phyloP scores from a whole-genome alignment of 2,329 filamentous ascomycete genomes.

The Aspergillus uvarum region DNA sequence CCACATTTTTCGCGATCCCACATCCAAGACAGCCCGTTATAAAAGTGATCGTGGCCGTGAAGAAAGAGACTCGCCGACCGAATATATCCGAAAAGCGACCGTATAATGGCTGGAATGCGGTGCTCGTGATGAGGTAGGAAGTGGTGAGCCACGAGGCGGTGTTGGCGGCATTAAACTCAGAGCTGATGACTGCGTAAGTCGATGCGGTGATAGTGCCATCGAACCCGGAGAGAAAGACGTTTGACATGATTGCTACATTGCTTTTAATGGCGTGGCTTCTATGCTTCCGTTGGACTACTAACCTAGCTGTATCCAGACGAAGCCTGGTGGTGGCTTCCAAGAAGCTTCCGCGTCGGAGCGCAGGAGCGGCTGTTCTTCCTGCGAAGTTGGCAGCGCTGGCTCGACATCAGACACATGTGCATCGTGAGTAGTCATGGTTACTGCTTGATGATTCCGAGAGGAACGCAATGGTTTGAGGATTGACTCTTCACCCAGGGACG shows the following conservation, averaged over 20 bases:
- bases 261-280: background rate
- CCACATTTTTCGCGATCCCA: slow-evolving; percentile 64
- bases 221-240: slow-evolving; percentile 62
- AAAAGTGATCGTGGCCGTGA: slow-evolving; percentile 64
- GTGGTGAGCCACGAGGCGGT: slow-evolving; percentile 55
- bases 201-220: slow-evolving; percentile 48
- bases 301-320: slow-evolving; percentile 59
- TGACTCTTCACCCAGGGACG: background rate
- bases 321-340: slow-evolving; percentile 55
- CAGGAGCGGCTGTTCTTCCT: slow-evolving; percentile 30
- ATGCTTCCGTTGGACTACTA: background rate
- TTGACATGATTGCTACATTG: slow-evolving; percentile 57
- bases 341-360: slow-evolving; percentile 5
- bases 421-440: background rate
- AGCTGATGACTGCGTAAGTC: slow-evolving; percentile 47
- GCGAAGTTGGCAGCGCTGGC: background rate
- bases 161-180: slow-evolving; percentile 50
- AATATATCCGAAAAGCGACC: slow-evolving; percentile 72
- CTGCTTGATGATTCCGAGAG: background rate
- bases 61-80: slow-evolving; percentile 60
- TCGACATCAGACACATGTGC: background rate
- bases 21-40: slow-evolving; percentile 67
- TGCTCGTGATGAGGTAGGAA: slow-evolving; percentile 65
- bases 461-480: background rate
- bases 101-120: slow-evolving; percentile 69